Evolutionary conservation across 129 eudicot species (phyloP), one percentile per base, ranked within the genome.

Genomic region (Pulicaria dysenterica): DNA sequence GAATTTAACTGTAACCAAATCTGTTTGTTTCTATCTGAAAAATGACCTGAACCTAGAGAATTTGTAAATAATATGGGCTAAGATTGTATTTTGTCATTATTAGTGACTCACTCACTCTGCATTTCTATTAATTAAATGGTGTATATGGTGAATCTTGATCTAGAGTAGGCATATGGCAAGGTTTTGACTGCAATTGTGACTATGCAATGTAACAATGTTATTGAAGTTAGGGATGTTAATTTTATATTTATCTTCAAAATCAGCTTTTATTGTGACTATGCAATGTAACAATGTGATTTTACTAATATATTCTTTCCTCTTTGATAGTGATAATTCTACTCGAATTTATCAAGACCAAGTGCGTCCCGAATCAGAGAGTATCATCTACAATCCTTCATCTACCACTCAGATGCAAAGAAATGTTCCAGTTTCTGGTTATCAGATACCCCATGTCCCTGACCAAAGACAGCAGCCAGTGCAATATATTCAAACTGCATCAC

Each of bases 391-490:
- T 70, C 80, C 86, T 12, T 80, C 88, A 50, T 64, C 85, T 3
- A 45, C 67, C n/a, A 46, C 73, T 11, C 86, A 83, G 37, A 44
- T 81, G 69, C 89, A 80, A 46, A 82, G 81, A 48, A 65, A 79
- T 9, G 17, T 61, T 44, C 91, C 78, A 58, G 72, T 80, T 56
- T 34, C 87, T 60, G 85, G 84, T 31, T 81, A 87, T 72, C 88
- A 80, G 58, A 47, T 85, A 47, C 72, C 88, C 41, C 87, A 79
- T 24, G 72, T 59, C 19, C 56, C 69, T 2, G 95, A 85, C 74
- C 91, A 83, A 62, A 76, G 63, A 56, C 91, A 80, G 46, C 84
- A 47, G 31, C 85, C 83, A 4, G 62, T 78, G 17, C 96, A 87
- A 19, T 87, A 85, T 19, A 61, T 94, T 73, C 91, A 84, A 45